These are phyloP conservation scores for Parathielavia hyrcaniae DNA, from an alignment of 495 filamentous ascomycete genomes.

Conservation along the genomic window DNA sequence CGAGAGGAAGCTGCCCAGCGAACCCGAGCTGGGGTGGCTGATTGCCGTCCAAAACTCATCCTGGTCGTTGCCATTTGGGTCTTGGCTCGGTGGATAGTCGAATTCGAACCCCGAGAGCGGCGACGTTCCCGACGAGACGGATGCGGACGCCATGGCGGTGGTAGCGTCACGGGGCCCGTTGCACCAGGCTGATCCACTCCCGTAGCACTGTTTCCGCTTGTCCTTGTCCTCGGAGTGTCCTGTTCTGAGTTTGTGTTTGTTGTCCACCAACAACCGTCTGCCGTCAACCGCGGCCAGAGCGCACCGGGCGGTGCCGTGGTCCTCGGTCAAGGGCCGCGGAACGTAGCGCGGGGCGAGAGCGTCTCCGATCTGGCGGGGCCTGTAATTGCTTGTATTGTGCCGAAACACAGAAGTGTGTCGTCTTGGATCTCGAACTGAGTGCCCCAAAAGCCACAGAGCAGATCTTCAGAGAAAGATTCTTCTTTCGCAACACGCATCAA, in stretches of 20 bases:
- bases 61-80: slow-evolving; percentile 23
- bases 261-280: slow-evolving; percentile 6
- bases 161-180: background rate
- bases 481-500: background rate
- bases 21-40: slow-evolving; percentile 22
- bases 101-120: slow-evolving; percentile 28
- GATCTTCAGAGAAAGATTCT: too few relatives aligned
- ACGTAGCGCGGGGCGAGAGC: slow-evolving; percentile 1
- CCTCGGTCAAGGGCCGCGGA: slow-evolving; percentile 8
- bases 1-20: slow-evolving; percentile 32
- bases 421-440: background rate
- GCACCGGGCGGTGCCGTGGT: background rate
- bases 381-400: background rate
- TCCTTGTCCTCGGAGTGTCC: background rate
- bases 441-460: background rate
- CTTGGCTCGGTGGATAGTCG: slow-evolving; percentile 11
- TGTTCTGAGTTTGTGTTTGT: background rate
- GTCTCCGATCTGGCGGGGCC: background rate
- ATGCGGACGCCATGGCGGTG: slow-evolving; percentile 32
- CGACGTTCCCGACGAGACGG: slow-evolving; percentile 28
- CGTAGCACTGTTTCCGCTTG: background rate
- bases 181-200: background rate
- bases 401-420: background rate
- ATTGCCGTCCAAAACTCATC: slow-evolving; percentile 27
- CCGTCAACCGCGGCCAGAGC: slow-evolving; percentile 4